These are phyloP conservation scores for Zymoseptoria pseudotritici DNA, from an alignment of 2,329 filamentous ascomycete genomes.

Conservation along the genomic window DNA sequence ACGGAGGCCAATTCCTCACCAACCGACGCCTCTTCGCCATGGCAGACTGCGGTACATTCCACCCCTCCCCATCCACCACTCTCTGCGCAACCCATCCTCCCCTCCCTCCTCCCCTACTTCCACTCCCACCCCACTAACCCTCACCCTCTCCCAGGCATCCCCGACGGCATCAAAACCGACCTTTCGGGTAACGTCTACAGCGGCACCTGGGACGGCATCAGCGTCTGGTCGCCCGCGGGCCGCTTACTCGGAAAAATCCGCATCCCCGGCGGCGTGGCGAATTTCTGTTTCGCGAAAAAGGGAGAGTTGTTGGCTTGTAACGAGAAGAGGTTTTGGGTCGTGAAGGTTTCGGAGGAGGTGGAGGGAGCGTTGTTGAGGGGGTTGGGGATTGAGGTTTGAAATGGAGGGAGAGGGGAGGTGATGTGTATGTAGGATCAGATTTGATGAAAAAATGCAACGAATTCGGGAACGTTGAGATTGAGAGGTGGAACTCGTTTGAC, in stretches of 20 bases:
- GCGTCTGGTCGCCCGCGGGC: constrained; percentile 47
- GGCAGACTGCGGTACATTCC: constrained; percentile 15
- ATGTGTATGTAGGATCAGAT: not conserved
- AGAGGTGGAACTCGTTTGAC: too few relatives aligned
- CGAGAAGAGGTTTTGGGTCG: constrained; percentile 22
- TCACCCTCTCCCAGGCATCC: too few relatives aligned
- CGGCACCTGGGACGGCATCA: constrained; percentile 48
- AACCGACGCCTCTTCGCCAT: constrained; percentile 25
- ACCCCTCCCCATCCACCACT: not conserved
- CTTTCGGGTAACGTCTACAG: constrained; percentile 49
- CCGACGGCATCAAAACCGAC: constrained; percentile 54
- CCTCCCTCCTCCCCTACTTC: not conserved
- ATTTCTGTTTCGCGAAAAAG: constrained; percentile 25
- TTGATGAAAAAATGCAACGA: too few relatives aligned
- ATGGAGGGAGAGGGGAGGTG: not conserved
- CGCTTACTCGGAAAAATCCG: constrained; percentile 52
- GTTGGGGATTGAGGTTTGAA: constrained; percentile 19
- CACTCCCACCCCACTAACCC: too few relatives aligned
- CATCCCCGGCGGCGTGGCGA: constrained; percentile 34
- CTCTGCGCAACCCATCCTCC: too few relatives aligned
- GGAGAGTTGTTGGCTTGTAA: constrained; percentile 24
- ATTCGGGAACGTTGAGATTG: too few relatives aligned
- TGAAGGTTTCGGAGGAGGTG: constrained; percentile 10
- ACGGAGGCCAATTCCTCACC: constrained; percentile 19
- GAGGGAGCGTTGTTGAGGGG: constrained; percentile 23